These are phyloP conservation scores for Apophysomyces ossiformis DNA, from an alignment of 371 early-diverging fungal species.

Conservation along the genomic window DNA sequence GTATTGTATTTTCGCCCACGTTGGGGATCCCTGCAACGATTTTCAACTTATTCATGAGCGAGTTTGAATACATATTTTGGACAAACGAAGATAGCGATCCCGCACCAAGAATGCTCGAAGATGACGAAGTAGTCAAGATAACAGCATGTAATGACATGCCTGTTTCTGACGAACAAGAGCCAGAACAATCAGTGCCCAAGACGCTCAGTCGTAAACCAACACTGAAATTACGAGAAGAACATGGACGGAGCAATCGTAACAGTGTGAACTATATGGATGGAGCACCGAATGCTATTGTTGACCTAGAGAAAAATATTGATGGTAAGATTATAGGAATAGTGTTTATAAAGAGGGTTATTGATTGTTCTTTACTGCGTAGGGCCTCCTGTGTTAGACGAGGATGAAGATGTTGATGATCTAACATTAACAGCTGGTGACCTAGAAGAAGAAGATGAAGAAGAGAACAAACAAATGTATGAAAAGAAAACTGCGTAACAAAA, in stretches of 20 bases:
- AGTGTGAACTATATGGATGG: constrained; percentile 56
- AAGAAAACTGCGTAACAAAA: background rate
- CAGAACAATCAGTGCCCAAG: background rate
- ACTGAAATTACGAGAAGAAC: constrained; percentile 29
- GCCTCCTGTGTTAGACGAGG: constrained; percentile 46
- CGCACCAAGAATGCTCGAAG: constrained; percentile 32
- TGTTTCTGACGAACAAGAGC: constrained; percentile 3
- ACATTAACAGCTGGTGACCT: constrained; percentile 19
- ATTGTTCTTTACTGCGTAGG: constrained; percentile 22
- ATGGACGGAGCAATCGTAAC: constrained; percentile 53
- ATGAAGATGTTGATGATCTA: constrained; percentile 47
- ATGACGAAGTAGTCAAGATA: constrained; percentile 18
- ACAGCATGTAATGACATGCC: constrained; percentile 1
- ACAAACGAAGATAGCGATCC: constrained; percentile 41
- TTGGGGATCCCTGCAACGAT: constrained; percentile 73
- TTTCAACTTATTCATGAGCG: constrained; percentile 72
- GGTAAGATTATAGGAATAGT: constrained; percentile 20
- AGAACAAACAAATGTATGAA: background rate
- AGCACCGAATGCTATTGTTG: constrained; percentile 56
- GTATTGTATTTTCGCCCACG: constrained; percentile 78
- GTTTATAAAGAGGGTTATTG: background rate
- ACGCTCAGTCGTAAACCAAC: constrained; percentile 2
- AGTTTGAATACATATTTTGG: constrained; percentile 69
- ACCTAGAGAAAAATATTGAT: constrained; percentile 48
- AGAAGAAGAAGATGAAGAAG: constrained; percentile 15